A percentile compares a stretch with the other conserved stretches of the same genome.
Evolutionary conservation across 345 rosid species (phyloP).

Genomic region (Brassica nigra): DNA sequence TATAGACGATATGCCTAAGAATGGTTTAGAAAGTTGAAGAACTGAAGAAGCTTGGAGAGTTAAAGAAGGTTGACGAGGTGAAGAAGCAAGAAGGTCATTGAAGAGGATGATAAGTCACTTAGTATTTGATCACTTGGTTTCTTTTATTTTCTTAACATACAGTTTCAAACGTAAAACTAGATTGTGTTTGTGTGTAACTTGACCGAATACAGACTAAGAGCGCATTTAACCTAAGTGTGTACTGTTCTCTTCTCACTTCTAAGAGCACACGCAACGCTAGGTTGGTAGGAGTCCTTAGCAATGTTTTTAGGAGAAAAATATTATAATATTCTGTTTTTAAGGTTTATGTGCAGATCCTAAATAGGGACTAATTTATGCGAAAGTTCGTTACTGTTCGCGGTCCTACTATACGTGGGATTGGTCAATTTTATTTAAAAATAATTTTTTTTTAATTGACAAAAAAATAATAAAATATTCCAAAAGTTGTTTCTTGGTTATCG

Average conservation of each 20-base stretch:
- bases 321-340: too few relatives aligned
- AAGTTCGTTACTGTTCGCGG: too few relatives aligned
- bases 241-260: not conserved
- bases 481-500: too few relatives aligned
- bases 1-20: slow-evolving; percentile 47
- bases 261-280: too few relatives aligned
- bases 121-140: slow-evolving; percentile 25
- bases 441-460: too few relatives aligned
- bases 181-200: slow-evolving; percentile 29
- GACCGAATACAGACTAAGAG: slow-evolving; percentile 15
- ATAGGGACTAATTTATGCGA: too few relatives aligned
- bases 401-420: too few relatives aligned
- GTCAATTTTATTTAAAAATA: too few relatives aligned
- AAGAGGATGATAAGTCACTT: slow-evolving; percentile 19
- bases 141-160: not conserved
- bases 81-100: slow-evolving; percentile 31
- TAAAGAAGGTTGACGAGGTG: slow-evolving; percentile 5
- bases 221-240: not conserved
- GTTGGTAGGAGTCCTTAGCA: too few relatives aligned
- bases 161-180: slow-evolving; percentile 24
- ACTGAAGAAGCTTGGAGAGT: slow-evolving; percentile 12
- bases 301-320: too few relatives aligned
- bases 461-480: too few relatives aligned
- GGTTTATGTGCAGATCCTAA: too few relatives aligned
- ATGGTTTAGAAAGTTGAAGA: slow-evolving; percentile 45